Percentiles rank a stretch among this genome's conserved stretches.
Conservation (phyloP, 2,329 filamentous ascomycete species). For the Rhexocercosporidium sp. region DNA sequence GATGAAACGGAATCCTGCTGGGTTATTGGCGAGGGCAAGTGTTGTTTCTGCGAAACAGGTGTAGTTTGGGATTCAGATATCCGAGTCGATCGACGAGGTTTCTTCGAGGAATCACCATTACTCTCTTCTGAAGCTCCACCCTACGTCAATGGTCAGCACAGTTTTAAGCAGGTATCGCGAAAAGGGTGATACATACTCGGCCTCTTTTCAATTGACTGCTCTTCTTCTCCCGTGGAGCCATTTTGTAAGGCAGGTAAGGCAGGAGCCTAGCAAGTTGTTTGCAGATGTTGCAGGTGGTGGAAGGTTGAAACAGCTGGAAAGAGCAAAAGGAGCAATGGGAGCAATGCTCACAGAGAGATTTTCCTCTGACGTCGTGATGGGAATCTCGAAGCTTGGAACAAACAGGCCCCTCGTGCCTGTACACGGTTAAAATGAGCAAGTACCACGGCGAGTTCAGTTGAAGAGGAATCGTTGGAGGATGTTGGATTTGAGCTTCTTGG, state of each 20-base stretch:
- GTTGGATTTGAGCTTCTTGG: constrained; percentile 9
- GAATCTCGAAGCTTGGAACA: neutral
- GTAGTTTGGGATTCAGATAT: constrained; percentile 62
- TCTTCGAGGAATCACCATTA: constrained; percentile 62
- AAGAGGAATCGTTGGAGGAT: constrained; percentile 1
- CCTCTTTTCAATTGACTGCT: constrained; percentile 80
- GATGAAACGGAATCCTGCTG: constrained; percentile 67
- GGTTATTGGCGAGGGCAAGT: constrained; percentile 83
- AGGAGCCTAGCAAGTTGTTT: neutral
- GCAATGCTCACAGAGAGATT: no score
- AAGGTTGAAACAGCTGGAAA: neutral
- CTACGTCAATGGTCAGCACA: constrained; percentile 33
- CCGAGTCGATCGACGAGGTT: constrained; percentile 79
- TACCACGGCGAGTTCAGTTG: neutral
- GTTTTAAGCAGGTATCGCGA: neutral
- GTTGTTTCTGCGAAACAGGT: constrained; percentile 65
- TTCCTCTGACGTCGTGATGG: neutral
- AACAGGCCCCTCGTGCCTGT: constrained; percentile 12
- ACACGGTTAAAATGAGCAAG: constrained; percentile 22
- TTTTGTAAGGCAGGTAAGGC: constrained; percentile 23
- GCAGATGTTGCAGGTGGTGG: neutral
- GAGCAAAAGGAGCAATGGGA: no score
- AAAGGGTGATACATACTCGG: constrained; percentile 60
- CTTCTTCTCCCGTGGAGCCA: constrained; percentile 68
- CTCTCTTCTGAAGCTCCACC: constrained; percentile 34